These are phyloP conservation scores for Coemansia biformis DNA, from an alignment of 192 early-diverging fungal species.

Conservation along the genomic window DNA sequence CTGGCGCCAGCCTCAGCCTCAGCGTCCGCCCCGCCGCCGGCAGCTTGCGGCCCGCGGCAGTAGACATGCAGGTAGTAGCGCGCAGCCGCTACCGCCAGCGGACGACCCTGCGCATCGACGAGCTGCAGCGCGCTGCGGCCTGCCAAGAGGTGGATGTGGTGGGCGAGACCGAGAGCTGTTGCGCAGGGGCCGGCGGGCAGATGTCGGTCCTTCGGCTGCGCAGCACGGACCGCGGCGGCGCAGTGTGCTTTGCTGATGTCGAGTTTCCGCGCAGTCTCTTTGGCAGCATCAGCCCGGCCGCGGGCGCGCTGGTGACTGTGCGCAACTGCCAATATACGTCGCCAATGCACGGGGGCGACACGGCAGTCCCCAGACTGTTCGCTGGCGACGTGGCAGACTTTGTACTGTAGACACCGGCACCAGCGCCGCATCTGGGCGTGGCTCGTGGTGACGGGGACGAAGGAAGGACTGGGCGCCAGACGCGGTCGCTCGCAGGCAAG, in stretches of 20 bases:
- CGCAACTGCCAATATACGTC: constrained; percentile 24
- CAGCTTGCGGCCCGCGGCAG: constrained; percentile 10
- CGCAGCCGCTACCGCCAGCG: constrained; percentile 25
- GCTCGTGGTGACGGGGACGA: too few relatives aligned
- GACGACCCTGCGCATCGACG: constrained; percentile 19
- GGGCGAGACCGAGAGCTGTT: constrained; percentile 7
- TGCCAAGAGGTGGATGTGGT: constrained; percentile 33
- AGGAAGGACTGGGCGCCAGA: too few relatives aligned
- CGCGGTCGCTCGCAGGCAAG: too few relatives aligned
- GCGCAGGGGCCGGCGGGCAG: constrained; percentile 2
- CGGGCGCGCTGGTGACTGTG: constrained; percentile 22
- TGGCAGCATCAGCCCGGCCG: constrained; percentile 10
- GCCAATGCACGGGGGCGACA: neutral
- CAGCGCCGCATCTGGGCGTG: too few relatives aligned
- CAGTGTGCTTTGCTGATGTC: constrained; percentile 8
- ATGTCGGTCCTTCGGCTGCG: constrained; percentile 17
- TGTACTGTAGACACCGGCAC: constrained; percentile 6
- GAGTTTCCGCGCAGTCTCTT: constrained; percentile 16
- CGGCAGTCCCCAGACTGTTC: constrained; percentile 12
- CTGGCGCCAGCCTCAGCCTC: constrained; percentile 7
- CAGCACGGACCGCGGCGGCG: constrained; percentile 12
- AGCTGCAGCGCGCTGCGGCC: constrained; percentile 16
- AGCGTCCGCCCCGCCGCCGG: constrained; percentile 16
- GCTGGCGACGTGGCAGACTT: constrained; percentile 22
- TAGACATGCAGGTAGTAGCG: constrained; percentile 10